Evolutionary conservation across 805 yeast species (phyloP).

Genomic region (Spathaspora sp.): DNA sequence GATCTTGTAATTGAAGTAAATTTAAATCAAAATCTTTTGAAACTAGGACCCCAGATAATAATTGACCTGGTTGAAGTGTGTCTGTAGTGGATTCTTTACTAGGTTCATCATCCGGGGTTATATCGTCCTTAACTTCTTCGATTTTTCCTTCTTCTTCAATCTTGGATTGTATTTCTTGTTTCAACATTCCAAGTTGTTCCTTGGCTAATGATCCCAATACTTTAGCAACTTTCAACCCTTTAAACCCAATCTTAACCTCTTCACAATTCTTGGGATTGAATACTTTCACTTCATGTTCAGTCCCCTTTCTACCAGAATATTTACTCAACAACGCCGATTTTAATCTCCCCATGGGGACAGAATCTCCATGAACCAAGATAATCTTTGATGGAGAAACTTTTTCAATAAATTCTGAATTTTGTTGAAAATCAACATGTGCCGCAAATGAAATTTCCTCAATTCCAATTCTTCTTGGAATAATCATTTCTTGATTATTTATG

Average conservation of each 20-base stretch:
- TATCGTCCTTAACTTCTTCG: slow-evolving; percentile 21
- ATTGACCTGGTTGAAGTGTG: slow-evolving; percentile 21
- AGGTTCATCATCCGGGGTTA: slow-evolving; percentile 10
- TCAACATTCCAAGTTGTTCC: slow-evolving; percentile 28
- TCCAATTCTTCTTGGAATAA: slow-evolving; percentile 80
- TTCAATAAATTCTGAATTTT: slow-evolving; percentile 88
- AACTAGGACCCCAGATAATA: slow-evolving; percentile 79
- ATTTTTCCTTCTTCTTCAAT: slow-evolving; percentile 43
- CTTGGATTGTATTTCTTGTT: slow-evolving; percentile 55
- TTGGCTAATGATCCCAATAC: slow-evolving; percentile 55
- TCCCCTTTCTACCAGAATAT: slow-evolving; percentile 74
- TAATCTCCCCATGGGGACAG: slow-evolving; percentile 96
- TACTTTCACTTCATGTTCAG: slow-evolving; percentile 86
- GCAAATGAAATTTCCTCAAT: slow-evolving; percentile 97
- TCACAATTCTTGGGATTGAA: slow-evolving; percentile 92
- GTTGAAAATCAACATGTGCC: slow-evolving; percentile 98
- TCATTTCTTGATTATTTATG: slow-evolving; percentile 69
- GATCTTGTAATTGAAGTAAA: slow-evolving; percentile 77
- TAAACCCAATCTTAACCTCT: slow-evolving; percentile 68
- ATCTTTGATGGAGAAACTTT: slow-evolving; percentile 79
- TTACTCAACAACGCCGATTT: slow-evolving; percentile 89
- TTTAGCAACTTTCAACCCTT: slow-evolving; percentile 81
- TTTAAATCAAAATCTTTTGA: slow-evolving; percentile 88
- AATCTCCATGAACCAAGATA: slow-evolving; percentile 94
- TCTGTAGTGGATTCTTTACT: slow-evolving; percentile 5